A percentile compares a stretch with the other conserved stretches of the same genome.
Conservation (phyloP, 352 stramenopile species). For the Phytophthora syringae region DNA sequence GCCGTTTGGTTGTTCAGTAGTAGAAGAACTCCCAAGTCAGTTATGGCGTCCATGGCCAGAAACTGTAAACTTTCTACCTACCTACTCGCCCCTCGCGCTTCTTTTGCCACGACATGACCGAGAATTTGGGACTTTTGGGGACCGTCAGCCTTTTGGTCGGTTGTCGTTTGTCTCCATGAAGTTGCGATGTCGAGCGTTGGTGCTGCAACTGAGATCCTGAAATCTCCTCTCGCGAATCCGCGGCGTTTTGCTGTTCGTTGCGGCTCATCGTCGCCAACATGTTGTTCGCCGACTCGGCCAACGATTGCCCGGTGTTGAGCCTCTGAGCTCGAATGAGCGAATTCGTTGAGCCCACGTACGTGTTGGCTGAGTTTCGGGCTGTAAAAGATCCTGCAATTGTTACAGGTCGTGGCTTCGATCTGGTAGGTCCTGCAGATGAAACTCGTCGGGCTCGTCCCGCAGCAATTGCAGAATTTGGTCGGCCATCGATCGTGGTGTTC, state of each 20-base stretch:
- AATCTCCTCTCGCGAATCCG: slow-evolving; percentile 25
- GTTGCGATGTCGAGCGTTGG: slow-evolving; percentile 45
- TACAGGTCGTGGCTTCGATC: slow-evolving; percentile 17
- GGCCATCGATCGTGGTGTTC: slow-evolving; percentile 9
- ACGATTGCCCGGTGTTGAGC: slow-evolving; percentile 46
- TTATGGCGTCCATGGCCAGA: no score
- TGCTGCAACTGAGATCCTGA: slow-evolving; percentile 33
- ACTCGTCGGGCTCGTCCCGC: slow-evolving; percentile 18
- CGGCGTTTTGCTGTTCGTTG: slow-evolving; percentile 1
- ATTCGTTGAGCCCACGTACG: slow-evolving; percentile 67
- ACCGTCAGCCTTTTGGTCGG: slow-evolving; percentile 70
- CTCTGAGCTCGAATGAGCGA: slow-evolving; percentile 74
- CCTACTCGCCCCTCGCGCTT: slow-evolving; percentile 42
- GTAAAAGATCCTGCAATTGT: slow-evolving; percentile 15
- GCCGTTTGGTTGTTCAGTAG: no score
- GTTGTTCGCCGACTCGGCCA: slow-evolving; percentile 56
- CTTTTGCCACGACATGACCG: slow-evolving; percentile 89
- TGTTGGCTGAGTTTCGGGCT: slow-evolving; percentile 18
- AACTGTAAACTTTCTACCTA: no score
- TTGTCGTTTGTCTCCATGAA: slow-evolving; percentile 29
- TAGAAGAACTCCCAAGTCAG: no score
- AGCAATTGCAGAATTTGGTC: neutral
- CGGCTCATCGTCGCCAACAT: slow-evolving; percentile 49
- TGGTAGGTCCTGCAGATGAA: slow-evolving; percentile 21
- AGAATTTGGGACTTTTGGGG: slow-evolving; percentile 84